A percentile compares a stretch with the other conserved stretches of the same genome.
Conservation (phyloP, 495 filamentous ascomycete genomes). For the Lasiosphaeria hispida region DNA sequence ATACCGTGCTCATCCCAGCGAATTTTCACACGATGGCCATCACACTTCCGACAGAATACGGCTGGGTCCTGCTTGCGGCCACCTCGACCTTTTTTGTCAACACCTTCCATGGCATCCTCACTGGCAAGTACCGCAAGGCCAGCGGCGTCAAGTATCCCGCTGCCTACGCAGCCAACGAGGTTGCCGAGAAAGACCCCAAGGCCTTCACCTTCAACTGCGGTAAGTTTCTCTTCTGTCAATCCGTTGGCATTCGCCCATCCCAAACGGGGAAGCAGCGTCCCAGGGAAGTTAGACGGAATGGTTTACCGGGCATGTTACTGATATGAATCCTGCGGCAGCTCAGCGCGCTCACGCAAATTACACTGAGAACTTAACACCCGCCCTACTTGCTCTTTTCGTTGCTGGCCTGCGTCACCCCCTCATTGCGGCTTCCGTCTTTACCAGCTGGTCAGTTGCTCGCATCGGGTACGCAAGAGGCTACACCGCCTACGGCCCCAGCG, state of each 20-base stretch:
- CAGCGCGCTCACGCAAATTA: slow-evolving; percentile 74
- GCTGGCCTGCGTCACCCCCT: slow-evolving; percentile 56
- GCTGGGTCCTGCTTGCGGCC: slow-evolving; percentile 59
- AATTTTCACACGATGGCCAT: slow-evolving; percentile 26
- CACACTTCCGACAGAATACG: slow-evolving; percentile 40
- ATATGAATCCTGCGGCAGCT: slow-evolving; percentile 30
- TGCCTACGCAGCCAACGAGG: slow-evolving; percentile 58
- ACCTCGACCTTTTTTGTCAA: slow-evolving; percentile 59
- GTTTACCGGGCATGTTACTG: neutral
- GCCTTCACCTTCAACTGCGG: slow-evolving; percentile 52
- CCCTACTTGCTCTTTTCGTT: slow-evolving; percentile 57
- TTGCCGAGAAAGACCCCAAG: slow-evolving; percentile 54
- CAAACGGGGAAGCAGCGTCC: no score
- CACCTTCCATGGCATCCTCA: slow-evolving; percentile 49
- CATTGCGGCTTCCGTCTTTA: slow-evolving; percentile 50
- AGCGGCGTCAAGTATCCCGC: slow-evolving; percentile 63
- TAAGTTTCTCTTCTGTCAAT: slow-evolving; percentile 10
- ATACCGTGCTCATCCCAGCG: neutral
- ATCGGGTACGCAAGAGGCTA: slow-evolving; percentile 62
- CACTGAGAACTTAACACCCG: slow-evolving; percentile 61
- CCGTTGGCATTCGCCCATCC: neutral
- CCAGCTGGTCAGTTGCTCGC: slow-evolving; percentile 55
- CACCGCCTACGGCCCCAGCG: slow-evolving; percentile 36
- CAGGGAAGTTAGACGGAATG: no score
- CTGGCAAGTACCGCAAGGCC: slow-evolving; percentile 45